phyloP scores from a whole-genome alignment of 495 filamentous ascomycete genomes.

The Neurospora discreta region DNA sequence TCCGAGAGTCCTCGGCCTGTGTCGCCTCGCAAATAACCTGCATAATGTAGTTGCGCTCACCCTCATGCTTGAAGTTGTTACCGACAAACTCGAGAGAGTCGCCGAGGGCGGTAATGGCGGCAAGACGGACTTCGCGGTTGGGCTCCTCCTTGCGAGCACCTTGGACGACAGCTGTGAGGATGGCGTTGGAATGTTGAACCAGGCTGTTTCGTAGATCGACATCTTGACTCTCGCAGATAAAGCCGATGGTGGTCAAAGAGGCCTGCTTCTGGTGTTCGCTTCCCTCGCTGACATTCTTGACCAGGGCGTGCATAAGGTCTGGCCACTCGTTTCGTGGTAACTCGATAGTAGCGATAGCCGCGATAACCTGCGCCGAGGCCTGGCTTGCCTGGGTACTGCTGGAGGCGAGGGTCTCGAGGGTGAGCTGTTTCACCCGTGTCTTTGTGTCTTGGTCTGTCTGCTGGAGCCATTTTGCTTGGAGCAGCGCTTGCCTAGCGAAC shows the following conservation, averaged over 20 bases:
- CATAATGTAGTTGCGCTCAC: slow-evolving; percentile 99
- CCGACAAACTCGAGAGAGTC: slow-evolving; percentile 97
- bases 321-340: slow-evolving; percentile 88
- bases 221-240: slow-evolving; percentile 94
- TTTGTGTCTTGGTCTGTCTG: slow-evolving; percentile 71
- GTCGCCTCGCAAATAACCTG: slow-evolving; percentile 99
- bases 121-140: slow-evolving; percentile 77
- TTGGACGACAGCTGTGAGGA: slow-evolving; percentile 94
- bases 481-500: slow-evolving; percentile 66
- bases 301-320: slow-evolving; percentile 81
- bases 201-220: slow-evolving; percentile 71
- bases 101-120: slow-evolving; percentile 85
- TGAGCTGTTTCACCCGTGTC: slow-evolving; percentile 73
- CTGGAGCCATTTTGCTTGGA: slow-evolving; percentile 84
- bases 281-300: slow-evolving; percentile 83
- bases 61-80: slow-evolving; percentile 97
- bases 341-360: slow-evolving; percentile 90
- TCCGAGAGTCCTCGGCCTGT: slow-evolving; percentile 75
- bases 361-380: slow-evolving; percentile 87
- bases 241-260: slow-evolving; percentile 88
- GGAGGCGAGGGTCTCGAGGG: slow-evolving; percentile 72
- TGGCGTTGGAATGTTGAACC: slow-evolving; percentile 84
- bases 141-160: slow-evolving; percentile 92
- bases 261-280: slow-evolving; percentile 81
- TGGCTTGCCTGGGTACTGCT: slow-evolving; percentile 69